These are phyloP conservation scores for Lotmaria passim DNA, from an alignment of 208 protist genomes.

Conservation along the genomic window DNA sequence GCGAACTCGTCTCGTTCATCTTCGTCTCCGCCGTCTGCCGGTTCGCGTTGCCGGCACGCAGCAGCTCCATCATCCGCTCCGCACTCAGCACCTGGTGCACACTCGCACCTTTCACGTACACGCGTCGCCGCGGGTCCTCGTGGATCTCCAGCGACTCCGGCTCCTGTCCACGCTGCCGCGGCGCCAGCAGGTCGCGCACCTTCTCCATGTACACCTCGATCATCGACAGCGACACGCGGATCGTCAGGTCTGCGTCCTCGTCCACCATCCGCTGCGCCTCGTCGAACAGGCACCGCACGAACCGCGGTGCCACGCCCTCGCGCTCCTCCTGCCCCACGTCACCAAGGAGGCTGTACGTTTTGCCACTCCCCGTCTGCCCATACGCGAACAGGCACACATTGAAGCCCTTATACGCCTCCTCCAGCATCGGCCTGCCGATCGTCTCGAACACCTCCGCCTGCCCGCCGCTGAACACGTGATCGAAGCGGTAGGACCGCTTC, in stretches of 20 bases:
- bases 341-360: conserved; percentile 80
- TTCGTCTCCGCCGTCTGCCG: conserved; percentile 80
- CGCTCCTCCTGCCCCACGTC: conserved; percentile 44
- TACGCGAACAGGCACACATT: conserved; percentile 87
- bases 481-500: conserved; percentile 40
- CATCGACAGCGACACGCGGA: conserved; percentile 80
- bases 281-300: conserved; percentile 46
- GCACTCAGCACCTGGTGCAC: conserved; percentile 78
- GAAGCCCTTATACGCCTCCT: conserved; percentile 83
- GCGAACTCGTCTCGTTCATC: conserved; percentile 89
- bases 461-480: conserved; percentile 45
- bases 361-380: conserved; percentile 80
- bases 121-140: conserved; percentile 54
- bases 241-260: conserved; percentile 51
- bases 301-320: conserved; percentile 43
- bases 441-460: conserved; percentile 75
- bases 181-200: conserved; percentile 74
- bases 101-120: conserved; percentile 66
- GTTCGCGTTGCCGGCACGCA: conserved; percentile 69
- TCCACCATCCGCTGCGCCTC: conserved; percentile 55
- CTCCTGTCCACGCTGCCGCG: conserved; percentile 72
- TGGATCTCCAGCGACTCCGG: conserved; percentile 76
- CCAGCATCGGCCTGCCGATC: conserved; percentile 80
- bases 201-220: conserved; percentile 85
- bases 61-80: conserved; percentile 69